Evolutionary conservation across 2,329 filamentous ascomycete species (phyloP).

Genomic region (Monilinia vaccinii-corymbosi): DNA sequence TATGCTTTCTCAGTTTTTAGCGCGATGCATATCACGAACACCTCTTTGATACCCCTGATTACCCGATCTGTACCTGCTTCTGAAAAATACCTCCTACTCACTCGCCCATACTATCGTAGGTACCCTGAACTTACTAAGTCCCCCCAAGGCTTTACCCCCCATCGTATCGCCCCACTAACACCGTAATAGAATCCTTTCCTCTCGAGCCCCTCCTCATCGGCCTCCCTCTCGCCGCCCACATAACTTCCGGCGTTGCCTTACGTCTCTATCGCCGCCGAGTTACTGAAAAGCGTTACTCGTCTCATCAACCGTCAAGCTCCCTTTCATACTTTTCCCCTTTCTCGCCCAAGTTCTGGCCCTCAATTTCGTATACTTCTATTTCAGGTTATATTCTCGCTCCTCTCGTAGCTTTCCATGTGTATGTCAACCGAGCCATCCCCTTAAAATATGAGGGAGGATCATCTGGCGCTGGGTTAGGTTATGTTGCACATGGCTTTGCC

Average conservation of each 20-base stretch:
- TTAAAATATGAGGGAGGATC: constrained; percentile 71
- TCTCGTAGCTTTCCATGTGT: constrained; percentile 61
- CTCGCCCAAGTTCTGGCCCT: constrained; percentile 64
- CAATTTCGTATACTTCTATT: constrained; percentile 57
- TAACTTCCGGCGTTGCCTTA: constrained; percentile 67
- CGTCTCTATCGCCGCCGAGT: constrained; percentile 67
- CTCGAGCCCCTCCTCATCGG: constrained; percentile 66
- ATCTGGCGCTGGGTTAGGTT: constrained; percentile 76
- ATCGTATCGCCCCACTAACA: neutral
- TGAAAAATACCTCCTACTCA: constrained; percentile 82
- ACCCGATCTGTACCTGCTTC: constrained; percentile 64
- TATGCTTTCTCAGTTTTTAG: constrained; percentile 75
- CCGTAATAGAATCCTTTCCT: constrained; percentile 47
- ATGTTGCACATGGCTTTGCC: constrained; percentile 77
- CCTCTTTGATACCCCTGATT: constrained; percentile 67
- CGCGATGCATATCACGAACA: constrained; percentile 70
- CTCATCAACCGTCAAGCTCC: constrained; percentile 55
- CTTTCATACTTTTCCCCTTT: constrained; percentile 59
- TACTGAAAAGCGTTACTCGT: constrained; percentile 66
- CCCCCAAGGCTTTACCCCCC: constrained; percentile 65
- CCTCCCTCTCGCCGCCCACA: constrained; percentile 67
- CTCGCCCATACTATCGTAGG: constrained; percentile 86
- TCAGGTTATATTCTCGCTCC: constrained; percentile 63
- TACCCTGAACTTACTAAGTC: constrained; percentile 31
- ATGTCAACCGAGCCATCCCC: constrained; percentile 69